Conservation (phyloP, 441 rosid species). For the Oxalis stricta region DNA sequence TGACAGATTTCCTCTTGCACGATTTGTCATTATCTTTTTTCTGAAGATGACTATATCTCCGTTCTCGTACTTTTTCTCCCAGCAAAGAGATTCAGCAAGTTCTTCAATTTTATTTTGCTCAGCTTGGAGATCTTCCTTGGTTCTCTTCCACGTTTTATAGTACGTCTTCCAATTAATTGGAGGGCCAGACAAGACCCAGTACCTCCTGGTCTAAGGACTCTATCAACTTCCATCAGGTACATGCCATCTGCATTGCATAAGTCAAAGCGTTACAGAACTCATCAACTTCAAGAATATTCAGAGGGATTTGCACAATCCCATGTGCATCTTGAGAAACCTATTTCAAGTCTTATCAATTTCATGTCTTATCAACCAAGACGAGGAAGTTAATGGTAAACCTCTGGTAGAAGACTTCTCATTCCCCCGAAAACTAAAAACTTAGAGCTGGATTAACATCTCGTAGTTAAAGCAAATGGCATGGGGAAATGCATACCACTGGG, state of each 20-base stretch:
- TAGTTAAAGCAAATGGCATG: no score
- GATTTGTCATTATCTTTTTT: slow-evolving; percentile 45
- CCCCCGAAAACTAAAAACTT: no score
- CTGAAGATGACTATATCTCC: slow-evolving; percentile 72
- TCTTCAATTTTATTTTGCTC: slow-evolving; percentile 74
- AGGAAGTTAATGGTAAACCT: no score
- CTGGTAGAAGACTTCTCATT: no score
- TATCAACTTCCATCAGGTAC: slow-evolving; percentile 78
- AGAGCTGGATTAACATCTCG: no score
- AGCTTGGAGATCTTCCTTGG: slow-evolving; percentile 53
- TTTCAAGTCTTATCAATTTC: no score
- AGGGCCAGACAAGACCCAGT: slow-evolving; percentile 86
- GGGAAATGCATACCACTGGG: no score
- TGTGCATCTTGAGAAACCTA: no score
- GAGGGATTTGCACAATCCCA: background rate
- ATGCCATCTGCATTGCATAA: slow-evolving; percentile 45
- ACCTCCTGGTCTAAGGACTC: slow-evolving; percentile 93
- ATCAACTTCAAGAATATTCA: slow-evolving; percentile 2
- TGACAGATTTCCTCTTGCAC: slow-evolving; percentile 34
- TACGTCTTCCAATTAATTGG: slow-evolving; percentile 86
- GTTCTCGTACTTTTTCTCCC: slow-evolving; percentile 92
- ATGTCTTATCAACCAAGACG: no score
- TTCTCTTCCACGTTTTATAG: slow-evolving; percentile 66
- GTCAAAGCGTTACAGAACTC: slow-evolving; percentile 8
- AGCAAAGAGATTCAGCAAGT: slow-evolving; percentile 63